Conservation (phyloP, 2,329 filamentous ascomycete genomes). For the Hymenoscyphus linearis region DNA sequence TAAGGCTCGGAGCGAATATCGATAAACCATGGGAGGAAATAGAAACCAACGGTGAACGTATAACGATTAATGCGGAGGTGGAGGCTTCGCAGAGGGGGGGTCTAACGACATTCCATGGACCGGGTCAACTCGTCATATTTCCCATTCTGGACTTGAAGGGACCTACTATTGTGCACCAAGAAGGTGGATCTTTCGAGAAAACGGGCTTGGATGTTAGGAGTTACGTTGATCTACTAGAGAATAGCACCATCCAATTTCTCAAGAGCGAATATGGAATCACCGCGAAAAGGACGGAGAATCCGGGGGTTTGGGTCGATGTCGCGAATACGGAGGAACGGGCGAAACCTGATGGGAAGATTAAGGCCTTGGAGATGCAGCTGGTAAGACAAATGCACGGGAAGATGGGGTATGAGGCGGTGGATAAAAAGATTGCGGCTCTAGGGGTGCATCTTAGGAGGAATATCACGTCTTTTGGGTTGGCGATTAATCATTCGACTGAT, state of each 20-base stretch:
- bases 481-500: slow-evolving; percentile 68
- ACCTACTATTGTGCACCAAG: neutral
- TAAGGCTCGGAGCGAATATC: neutral
- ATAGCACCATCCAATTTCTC: neutral
- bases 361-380: slow-evolving; percentile 16
- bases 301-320: slow-evolving; percentile 70
- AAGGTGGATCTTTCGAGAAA: neutral
- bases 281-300: slow-evolving; percentile 64
- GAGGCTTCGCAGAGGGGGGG: slow-evolving; percentile 63
- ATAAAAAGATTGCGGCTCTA: slow-evolving; percentile 77
- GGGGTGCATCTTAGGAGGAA: slow-evolving; percentile 87
- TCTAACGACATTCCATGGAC: slow-evolving; percentile 91
- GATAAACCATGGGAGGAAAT: neutral
- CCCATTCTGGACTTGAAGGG: slow-evolving; percentile 74
- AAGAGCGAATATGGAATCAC: slow-evolving; percentile 49
- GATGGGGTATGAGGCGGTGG: slow-evolving; percentile 16
- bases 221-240: slow-evolving; percentile 34
- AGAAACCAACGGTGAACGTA: neutral
- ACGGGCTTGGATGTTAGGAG: slow-evolving; percentile 57
- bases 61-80: slow-evolving; percentile 5
- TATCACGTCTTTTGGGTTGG: slow-evolving; percentile 79
- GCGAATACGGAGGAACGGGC: neutral
- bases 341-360: neutral
- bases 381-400: neutral
- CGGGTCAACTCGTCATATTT: slow-evolving; percentile 89